These are phyloP conservation scores for Fusarium sp. DNA, from an alignment of 2,329 filamentous ascomycete species.

Conservation along the genomic window DNA sequence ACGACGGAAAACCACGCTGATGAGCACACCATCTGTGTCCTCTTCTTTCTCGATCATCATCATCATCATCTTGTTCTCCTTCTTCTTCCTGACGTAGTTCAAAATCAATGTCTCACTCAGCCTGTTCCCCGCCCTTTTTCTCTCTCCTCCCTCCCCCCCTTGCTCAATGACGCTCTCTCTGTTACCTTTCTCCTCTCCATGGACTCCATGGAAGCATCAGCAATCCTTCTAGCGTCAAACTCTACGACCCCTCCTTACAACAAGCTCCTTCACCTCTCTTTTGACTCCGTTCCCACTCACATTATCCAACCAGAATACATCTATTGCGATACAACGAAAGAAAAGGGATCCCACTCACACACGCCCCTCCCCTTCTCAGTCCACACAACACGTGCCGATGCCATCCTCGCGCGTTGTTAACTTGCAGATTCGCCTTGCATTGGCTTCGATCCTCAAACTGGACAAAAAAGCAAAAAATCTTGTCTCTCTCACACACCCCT, in stretches of 20 bases:
- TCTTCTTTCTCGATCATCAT: constrained; percentile 3
- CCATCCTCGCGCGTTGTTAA: constrained; percentile 7
- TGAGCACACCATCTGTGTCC: constrained; percentile 21
- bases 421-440: constrained; percentile 28
- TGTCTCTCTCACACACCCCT: background rate
- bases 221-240: constrained; percentile 41
- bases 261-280: background rate
- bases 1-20: constrained; percentile 29
- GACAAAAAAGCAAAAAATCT: constrained; percentile 1
- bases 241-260: constrained; percentile 20
- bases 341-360: background rate
- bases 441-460: constrained; percentile 27
- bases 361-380: background rate
- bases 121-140: background rate
- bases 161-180: background rate
- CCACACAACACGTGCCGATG: constrained; percentile 22
- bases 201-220: constrained; percentile 24
- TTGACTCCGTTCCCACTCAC: background rate
- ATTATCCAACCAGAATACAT: background rate
- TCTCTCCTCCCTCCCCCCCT: constrained; percentile 1
- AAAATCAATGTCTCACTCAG: constrained; percentile 16
- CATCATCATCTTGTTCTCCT: constrained; percentile 3
- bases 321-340: background rate
- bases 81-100: constrained; percentile 23
- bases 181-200: background rate